A percentile compares a stretch with the other conserved stretches of the same genome.
Conservation (phyloP, 192 early-diverging fungal species). For the Entophlyctis luteolus region DNA sequence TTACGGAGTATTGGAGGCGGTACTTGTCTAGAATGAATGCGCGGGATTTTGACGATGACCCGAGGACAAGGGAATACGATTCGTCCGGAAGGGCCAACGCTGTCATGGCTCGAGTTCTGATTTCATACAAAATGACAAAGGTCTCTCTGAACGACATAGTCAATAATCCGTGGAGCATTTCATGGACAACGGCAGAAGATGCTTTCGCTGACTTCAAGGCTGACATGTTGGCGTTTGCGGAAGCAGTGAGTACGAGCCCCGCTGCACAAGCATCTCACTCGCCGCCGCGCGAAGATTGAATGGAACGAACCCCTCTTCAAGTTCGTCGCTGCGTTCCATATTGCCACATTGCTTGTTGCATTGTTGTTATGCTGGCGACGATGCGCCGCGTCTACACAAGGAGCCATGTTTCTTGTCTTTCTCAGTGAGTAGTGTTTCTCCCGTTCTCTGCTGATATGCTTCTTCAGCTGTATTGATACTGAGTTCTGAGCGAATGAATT, state of each 20-base stretch:
- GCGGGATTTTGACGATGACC: slow-evolving; percentile 47
- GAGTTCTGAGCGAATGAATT: slow-evolving; percentile 23
- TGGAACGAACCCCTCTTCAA: slow-evolving; percentile 36
- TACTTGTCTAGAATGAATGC: slow-evolving; percentile 31
- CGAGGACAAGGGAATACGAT: slow-evolving; percentile 29
- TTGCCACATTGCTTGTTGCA: slow-evolving; percentile 16
- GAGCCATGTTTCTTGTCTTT: background rate
- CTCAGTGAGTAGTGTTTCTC: background rate
- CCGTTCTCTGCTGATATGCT: background rate
- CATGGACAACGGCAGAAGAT: background rate
- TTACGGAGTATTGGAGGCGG: slow-evolving; percentile 30
- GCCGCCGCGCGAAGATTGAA: slow-evolving; percentile 22
- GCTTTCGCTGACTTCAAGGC: slow-evolving; percentile 2
- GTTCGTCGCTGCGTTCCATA: slow-evolving; percentile 20
- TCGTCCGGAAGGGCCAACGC: background rate
- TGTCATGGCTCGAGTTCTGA: background rate
- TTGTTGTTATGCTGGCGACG: slow-evolving; percentile 12
- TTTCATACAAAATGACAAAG: slow-evolving; percentile 7
- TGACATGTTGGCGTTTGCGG: slow-evolving; percentile 8
- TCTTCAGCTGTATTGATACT: slow-evolving; percentile 11
- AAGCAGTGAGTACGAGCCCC: background rate
- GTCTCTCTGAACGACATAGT: slow-evolving; percentile 7
- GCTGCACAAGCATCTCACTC: too few species aligned
- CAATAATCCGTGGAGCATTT: slow-evolving; percentile 4
- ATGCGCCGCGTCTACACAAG: background rate